A percentile compares a stretch with the other conserved stretches of the same genome.
Evolutionary conservation across 176 grass and related monocot species (phyloP).

Genomic region (Elaeis guineensis): DNA sequence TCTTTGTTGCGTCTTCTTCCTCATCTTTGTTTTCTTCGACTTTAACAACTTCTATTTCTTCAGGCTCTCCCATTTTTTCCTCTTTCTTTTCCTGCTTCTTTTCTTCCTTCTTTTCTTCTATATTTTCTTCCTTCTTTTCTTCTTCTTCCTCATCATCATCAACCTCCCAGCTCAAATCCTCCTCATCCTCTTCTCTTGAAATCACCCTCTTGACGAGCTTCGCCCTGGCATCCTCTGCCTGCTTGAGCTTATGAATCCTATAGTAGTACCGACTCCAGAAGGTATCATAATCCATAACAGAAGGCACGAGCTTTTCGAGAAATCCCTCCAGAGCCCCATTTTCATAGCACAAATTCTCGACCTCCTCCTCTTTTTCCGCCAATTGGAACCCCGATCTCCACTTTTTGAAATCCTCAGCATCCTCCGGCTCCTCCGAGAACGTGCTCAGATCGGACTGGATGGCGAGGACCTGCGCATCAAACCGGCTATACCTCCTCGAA

Average conservation of each 20-base stretch:
- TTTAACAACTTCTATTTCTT: slow-evolving; percentile 2
- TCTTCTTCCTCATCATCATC: slow-evolving; percentile 7
- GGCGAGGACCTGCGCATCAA: slow-evolving; percentile 65
- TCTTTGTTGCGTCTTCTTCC: slow-evolving; percentile 12
- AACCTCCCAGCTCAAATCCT: slow-evolving; percentile 81
- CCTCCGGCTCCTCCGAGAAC: slow-evolving; percentile 64
- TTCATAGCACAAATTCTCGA: slow-evolving; percentile 65
- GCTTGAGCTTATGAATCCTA: slow-evolving; percentile 60
- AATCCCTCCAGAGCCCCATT: slow-evolving; percentile 43
- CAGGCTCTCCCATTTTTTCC: neutral
- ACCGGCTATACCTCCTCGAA: slow-evolving; percentile 44
- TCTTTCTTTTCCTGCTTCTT: neutral
- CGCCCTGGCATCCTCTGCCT: slow-evolving; percentile 66
- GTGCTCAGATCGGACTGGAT: slow-evolving; percentile 70
- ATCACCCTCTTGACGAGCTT: slow-evolving; percentile 79
- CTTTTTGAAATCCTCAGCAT: slow-evolving; percentile 51
- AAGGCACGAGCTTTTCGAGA: slow-evolving; percentile 54
- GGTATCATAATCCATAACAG: slow-evolving; percentile 42
- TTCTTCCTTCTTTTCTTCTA: slow-evolving; percentile 30
- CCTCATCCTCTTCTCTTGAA: slow-evolving; percentile 57
- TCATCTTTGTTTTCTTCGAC: neutral
- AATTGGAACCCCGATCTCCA: slow-evolving; percentile 62
- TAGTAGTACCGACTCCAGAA: slow-evolving; percentile 91
- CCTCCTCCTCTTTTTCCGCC: slow-evolving; percentile 54
- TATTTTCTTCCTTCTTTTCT: slow-evolving; percentile 31